Evolutionary conservation across 179 eudicot species (phyloP).

Genomic region (Silene vulgaris): DNA sequence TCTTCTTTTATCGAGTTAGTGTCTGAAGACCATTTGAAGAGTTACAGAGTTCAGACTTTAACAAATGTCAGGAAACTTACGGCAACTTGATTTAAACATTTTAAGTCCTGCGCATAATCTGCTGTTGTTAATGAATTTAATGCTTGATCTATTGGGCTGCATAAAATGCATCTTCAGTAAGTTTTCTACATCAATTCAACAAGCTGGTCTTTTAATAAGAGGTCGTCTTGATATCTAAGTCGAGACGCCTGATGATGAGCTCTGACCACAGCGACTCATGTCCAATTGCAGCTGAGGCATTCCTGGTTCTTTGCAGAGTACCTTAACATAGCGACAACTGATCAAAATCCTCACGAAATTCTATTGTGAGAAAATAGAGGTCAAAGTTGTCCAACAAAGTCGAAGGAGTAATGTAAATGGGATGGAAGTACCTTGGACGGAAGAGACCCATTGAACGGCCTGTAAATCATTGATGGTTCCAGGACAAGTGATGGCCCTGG

Average conservation of each 20-base stretch:
- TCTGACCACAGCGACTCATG: constrained; percentile 44
- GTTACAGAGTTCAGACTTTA: neutral
- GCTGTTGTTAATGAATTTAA: neutral
- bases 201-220: neutral
- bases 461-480: constrained; percentile 37
- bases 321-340: constrained; percentile 33
- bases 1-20: neutral
- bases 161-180: neutral
- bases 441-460: constrained; percentile 38
- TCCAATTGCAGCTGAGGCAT: constrained; percentile 52
- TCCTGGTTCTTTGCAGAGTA: constrained; percentile 40
- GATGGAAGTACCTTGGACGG: constrained; percentile 44
- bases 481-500: constrained; percentile 33
- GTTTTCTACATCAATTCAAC: neutral
- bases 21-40: neutral
- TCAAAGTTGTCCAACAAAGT: neutral
- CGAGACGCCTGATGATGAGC: constrained; percentile 63
- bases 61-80: neutral
- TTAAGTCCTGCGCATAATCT: neutral
- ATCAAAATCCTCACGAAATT: neutral
- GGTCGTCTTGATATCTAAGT: constrained; percentile 29
- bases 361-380: neutral
- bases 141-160: neutral
- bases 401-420: neutral
- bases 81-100: neutral